Evolutionary conservation across 176 grass and related monocot species (phyloP), one percentile per base, ranked within the genome.

Genomic region (Juncus effusus): DNA sequence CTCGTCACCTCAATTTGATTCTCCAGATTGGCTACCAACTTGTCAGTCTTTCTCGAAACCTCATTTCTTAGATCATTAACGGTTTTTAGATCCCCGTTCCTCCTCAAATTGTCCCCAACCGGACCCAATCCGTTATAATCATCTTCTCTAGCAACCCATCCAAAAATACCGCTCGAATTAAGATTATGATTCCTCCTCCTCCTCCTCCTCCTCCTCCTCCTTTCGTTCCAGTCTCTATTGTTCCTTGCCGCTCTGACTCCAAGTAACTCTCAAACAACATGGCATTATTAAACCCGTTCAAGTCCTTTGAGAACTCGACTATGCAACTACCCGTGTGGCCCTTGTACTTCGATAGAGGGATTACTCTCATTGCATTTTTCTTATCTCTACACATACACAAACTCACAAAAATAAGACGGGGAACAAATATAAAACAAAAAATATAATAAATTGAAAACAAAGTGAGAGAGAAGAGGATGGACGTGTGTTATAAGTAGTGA

Each of bases 331-430:
- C 84, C 0, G 84, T 86, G 37, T 86, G 84, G 9, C 79, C 84
- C 74, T 73, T 82, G 57, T 69, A 37, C 13, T 82, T 86, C 84
- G 78, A 86, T 57, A 86, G 53, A 19, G 84, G 62, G 49, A 78
- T 52, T 16, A 86, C 75, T 59, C 74, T 81, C 3, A 70, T 11
- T 80, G 77, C 84, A 96, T 90, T 81, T 90, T 83, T 13, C 42
- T 70, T 59, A 96, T 96, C 76, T 96, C 90, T 95, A 59, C 11
- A 44, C 38, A 19, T 41, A 45, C 42, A 45, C n/a, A n/a, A n/a
- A n/a, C n/a, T n/a, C n/a, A n/a, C n/a, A 63, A 11, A 12, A 11
- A 9, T 28, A 11, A 63, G n/a, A 9, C 2, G 42, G 16, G 42
- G 37, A 63, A 3, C 42, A 45, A 45, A 45, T 45, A 45, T 4